A percentile compares a stretch with the other conserved stretches of the same genome.
Conservation (phyloP, 2,329 filamentous ascomycete genomes). For the Shiraia bambusicola region DNA sequence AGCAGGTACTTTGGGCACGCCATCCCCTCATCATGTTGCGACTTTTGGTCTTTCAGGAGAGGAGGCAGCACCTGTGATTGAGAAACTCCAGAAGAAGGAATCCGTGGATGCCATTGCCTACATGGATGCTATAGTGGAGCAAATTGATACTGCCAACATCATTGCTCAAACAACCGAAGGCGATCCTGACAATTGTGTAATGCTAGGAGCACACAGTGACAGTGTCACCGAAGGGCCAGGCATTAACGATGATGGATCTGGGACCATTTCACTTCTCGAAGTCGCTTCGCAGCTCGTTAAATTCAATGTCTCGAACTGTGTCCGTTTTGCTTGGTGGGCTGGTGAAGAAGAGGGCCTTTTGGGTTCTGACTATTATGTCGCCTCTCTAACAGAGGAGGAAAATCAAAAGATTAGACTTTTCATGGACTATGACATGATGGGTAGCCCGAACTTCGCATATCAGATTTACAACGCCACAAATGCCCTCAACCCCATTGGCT, state of each 20-base stretch:
- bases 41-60: slow-evolving; percentile 68
- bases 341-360: slow-evolving; percentile 46
- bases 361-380: slow-evolving; percentile 45
- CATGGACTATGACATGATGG: slow-evolving; percentile 51
- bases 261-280: slow-evolving; percentile 44
- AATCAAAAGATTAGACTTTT: slow-evolving; percentile 46
- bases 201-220: slow-evolving; percentile 46
- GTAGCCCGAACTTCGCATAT: slow-evolving; percentile 43
- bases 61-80: slow-evolving; percentile 57
- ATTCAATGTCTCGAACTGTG: slow-evolving; percentile 43
- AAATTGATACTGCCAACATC: slow-evolving; percentile 51
- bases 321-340: slow-evolving; percentile 45
- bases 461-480: slow-evolving; percentile 47
- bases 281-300: slow-evolving; percentile 44
- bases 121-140: slow-evolving; percentile 52
- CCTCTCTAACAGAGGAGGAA: slow-evolving; percentile 35
- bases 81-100: slow-evolving; percentile 55
- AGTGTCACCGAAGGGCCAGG: slow-evolving; percentile 45
- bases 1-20: slow-evolving; percentile 68
- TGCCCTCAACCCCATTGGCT: slow-evolving; percentile 38
- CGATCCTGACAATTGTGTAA: slow-evolving; percentile 44
- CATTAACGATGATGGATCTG: slow-evolving; percentile 47
- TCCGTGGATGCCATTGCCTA: slow-evolving; percentile 47
- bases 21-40: slow-evolving; percentile 60
- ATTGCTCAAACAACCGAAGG: slow-evolving; percentile 44